Conservation (phyloP, 1,284 basidiomycete genomes). For the Moesziomyces sp. region DNA sequence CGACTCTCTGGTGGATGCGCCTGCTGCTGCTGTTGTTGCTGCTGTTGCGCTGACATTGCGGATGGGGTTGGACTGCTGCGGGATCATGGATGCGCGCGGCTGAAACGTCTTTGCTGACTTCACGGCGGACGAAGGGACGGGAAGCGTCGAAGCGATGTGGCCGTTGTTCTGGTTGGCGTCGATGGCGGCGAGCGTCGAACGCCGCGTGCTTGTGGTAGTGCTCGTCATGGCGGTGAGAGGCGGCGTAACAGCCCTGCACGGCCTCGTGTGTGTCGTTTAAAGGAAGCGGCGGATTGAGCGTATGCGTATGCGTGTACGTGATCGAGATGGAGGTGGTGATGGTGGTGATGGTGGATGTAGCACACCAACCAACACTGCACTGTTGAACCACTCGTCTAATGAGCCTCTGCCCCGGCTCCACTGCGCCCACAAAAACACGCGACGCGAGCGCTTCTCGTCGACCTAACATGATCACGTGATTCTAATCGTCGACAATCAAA, state of each 20-base stretch:
- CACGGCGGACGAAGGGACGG: conserved; percentile 45
- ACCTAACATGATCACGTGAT: conserved; percentile 40
- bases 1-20: conserved; percentile 8
- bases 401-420: not conserved
- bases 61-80: conserved; percentile 32
- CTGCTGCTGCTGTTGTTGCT: conserved; percentile 5
- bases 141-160: conserved; percentile 39
- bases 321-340: conserved; percentile 1
- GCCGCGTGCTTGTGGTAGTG: conserved; percentile 43
- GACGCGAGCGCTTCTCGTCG: conserved; percentile 19
- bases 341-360: conserved; percentile 11
- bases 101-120: conserved; percentile 46
- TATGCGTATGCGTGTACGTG: no score
- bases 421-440: conserved; percentile 33
- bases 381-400: conserved; percentile 10
- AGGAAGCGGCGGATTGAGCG: no score
- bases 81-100: conserved; percentile 49
- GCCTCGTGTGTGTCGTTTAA: no score
- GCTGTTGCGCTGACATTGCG: conserved; percentile 23
- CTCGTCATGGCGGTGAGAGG: conserved; percentile 24
- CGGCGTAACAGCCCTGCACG: no score
- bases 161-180: conserved; percentile 57
- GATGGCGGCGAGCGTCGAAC: conserved; percentile 56
- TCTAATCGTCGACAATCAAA: not conserved
- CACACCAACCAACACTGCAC: not conserved